phyloP scores from a whole-genome alignment of 257 asterid species.

The Lantana camara region DNA sequence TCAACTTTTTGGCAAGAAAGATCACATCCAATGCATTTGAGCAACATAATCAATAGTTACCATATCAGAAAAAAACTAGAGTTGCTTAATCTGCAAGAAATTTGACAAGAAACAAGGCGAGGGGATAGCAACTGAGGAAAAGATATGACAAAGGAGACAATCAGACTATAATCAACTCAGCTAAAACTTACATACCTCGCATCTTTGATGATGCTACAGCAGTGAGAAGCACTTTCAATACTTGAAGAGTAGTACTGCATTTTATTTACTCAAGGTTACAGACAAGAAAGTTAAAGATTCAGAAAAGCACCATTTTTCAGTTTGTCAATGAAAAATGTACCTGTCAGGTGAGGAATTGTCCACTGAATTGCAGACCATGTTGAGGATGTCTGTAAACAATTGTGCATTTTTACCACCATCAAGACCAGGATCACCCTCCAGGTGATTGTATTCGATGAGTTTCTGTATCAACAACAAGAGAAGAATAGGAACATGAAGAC shows the following conservation, averaged over 20 bases:
- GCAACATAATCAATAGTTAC: too few species aligned
- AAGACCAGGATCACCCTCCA: conserved; percentile 98
- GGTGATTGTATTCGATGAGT: conserved; percentile 94
- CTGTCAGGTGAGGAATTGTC: conserved; percentile 98
- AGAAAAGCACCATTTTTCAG: conserved; percentile 26
- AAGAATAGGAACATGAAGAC: conserved; percentile 9
- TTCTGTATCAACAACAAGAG: conserved; percentile 52
- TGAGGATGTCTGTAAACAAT: conserved; percentile 74
- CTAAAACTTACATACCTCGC: conserved; percentile 64
- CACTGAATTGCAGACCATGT: conserved; percentile 84
- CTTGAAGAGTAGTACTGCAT: conserved; percentile 97
- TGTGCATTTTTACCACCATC: conserved; percentile 82
- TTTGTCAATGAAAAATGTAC: conserved; percentile 43
- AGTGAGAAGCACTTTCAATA: conserved; percentile 93
- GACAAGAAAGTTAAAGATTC: conserved; percentile 19
- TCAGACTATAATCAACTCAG: conserved; percentile 21
- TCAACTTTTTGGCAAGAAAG: too few species aligned
- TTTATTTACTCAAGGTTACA: conserved; percentile 37
- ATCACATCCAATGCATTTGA: too few species aligned
- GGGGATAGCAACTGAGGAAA: conserved; percentile 7
- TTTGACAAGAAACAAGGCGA: background rate
- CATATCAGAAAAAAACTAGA: background rate
- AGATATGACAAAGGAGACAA: conserved; percentile 16
- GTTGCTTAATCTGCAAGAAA: conserved; percentile 15
- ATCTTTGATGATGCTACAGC: conserved; percentile 90